Conservation (phyloP, 1,284 basidiomycete species). For the Ganoderma leucocontextum region DNA sequence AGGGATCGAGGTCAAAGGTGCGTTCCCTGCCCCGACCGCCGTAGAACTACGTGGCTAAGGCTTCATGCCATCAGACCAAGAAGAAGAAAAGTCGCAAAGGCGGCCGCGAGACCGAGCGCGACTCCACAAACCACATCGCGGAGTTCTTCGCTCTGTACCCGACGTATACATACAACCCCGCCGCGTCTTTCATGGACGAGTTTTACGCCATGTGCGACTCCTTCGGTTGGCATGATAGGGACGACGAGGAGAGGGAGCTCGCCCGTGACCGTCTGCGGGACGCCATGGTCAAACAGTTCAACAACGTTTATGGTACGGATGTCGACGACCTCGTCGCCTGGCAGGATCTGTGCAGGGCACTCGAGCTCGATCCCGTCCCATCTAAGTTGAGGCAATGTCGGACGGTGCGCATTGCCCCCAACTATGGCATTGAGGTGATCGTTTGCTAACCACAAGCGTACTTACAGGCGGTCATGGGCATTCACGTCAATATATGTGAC, state of each 20-base stretch:
- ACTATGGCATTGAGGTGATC: neutral
- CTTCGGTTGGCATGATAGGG: constrained; percentile 5
- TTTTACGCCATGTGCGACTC: constrained; percentile 21
- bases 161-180: constrained; percentile 17
- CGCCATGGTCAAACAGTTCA: constrained; percentile 46
- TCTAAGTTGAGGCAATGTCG: constrained; percentile 22
- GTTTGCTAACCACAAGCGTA: neutral
- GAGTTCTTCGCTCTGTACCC: constrained; percentile 31
- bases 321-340: constrained; percentile 41
- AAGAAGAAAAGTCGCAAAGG: neutral
- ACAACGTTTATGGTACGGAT: constrained; percentile 44
- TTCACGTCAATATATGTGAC: constrained; percentile 48
- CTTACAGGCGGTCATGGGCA: constrained; percentile 13
- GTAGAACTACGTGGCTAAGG: neutral
- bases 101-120: neutral
- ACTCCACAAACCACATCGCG: constrained; percentile 5
- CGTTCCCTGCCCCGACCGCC: neutral
- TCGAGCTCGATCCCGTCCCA: constrained; percentile 31
- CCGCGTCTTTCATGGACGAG: constrained; percentile 17
- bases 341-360: constrained; percentile 41
- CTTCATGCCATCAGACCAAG: neutral
- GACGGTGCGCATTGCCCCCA: constrained; percentile 20
- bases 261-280: constrained; percentile 30
- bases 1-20: neutral
- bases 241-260: neutral